Evolutionary conservation across 352 stramenopile genomes (phyloP), one percentile per base, ranked within the genome.

Genomic region (Globisporangium polare): DNA sequence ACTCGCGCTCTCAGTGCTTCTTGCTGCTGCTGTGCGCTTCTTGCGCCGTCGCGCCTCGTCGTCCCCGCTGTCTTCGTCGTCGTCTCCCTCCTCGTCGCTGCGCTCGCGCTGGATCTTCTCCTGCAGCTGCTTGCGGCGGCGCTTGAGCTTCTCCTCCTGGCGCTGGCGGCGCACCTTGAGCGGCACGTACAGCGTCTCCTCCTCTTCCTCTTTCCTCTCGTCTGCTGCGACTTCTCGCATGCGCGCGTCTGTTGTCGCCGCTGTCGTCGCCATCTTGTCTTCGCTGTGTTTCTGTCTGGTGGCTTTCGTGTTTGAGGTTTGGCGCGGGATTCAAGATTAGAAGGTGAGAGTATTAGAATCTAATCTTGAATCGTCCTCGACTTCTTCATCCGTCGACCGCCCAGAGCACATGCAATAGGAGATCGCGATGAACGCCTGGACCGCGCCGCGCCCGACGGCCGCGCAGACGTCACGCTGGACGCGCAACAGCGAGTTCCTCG

Each of bases 131-230:
- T 71, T 68, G 7, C 80, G 76, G 1, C 86, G 74, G 59, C 78
- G 78, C 33, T 75, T 61, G 20, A 87, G 68, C 20, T 83, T 72
- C 66, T 92, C 80, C 51, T 89, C 74, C 60, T 95, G 81, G 55
- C 79, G 75, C 58, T 77, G 69, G 20, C 83, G 83, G 0, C 86
- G 78, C 68, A 90, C 75, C 63, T 90, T 92, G 0, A 93, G 78
- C 64, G 86, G 82, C 56, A 95, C 81, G 47, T 93, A 95, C 66
- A 95, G 71, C 67, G 66, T 10, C 66, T 83, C 77, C 0, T 83
- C 77, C 9, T 61, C 33, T 24, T 31, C 26, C 5, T 33, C 41
- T 9, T 9, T 50, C 26, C 54, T 41, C 24, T 58, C 51, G 13
- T 26, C 13, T 41, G 27, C 15, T 53, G 41, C 49, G 22, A 15